These are phyloP conservation scores for Blastobotrys raffinosifermentans DNA, from an alignment of 1,139 yeast species.

Conservation along the genomic window DNA sequence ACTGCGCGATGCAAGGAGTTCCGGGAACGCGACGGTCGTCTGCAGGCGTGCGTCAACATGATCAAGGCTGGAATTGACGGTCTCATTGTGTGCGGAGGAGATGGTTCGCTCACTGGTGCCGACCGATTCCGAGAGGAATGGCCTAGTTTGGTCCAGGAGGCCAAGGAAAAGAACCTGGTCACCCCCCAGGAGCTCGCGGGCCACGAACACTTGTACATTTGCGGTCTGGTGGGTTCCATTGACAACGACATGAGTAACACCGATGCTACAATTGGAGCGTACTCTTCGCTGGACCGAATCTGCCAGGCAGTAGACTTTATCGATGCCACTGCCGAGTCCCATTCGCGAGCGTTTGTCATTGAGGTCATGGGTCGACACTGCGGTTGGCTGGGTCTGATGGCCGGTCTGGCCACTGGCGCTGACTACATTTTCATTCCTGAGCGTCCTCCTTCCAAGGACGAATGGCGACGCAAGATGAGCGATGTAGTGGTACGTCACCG, in stretches of 20 bases:
- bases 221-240: conserved; percentile 94
- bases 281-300: conserved; percentile 86
- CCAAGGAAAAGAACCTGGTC: conserved; percentile 49
- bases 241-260: conserved; percentile 97
- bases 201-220: conserved; percentile 73
- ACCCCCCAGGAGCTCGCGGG: conserved; percentile 51
- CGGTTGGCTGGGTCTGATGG: conserved; percentile 97
- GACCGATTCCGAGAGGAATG: conserved; percentile 90
- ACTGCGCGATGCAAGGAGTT: conserved; percentile 90
- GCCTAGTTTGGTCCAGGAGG: conserved; percentile 78
- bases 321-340: conserved; percentile 95
- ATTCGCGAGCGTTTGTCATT: conserved; percentile 93
- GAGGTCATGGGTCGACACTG: conserved; percentile 99
- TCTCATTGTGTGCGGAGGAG: conserved; percentile 97
- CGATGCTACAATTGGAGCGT: conserved; percentile 95
- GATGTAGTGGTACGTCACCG: conserved; percentile 72
- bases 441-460: conserved; percentile 58
- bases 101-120: conserved; percentile 96
- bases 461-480: conserved; percentile 65
- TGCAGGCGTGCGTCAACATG: conserved; percentile 76
- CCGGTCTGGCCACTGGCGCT: conserved; percentile 93
- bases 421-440: conserved; percentile 94
- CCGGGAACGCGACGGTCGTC: conserved; percentile 77
- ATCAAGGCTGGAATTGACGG: conserved; percentile 90
- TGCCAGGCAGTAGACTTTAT: conserved; percentile 92